These are phyloP conservation scores for Rutstroemia sp. DNA, from an alignment of 2,329 filamentous ascomycete genomes.

Conservation along the genomic window DNA sequence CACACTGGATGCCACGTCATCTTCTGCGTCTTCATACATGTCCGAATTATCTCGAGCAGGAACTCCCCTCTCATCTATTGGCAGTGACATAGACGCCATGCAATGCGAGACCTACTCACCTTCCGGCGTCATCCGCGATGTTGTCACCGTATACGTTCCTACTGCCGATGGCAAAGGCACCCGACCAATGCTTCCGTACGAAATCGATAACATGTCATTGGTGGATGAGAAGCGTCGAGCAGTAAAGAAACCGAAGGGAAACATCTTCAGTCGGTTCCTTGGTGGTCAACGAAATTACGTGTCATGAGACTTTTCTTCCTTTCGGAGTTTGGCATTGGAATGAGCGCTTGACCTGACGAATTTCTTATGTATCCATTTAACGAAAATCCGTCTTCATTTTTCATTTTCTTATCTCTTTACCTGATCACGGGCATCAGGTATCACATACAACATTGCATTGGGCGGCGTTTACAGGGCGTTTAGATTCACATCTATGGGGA, in stretches of 20 bases:
- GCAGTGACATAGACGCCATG: constrained; percentile 19
- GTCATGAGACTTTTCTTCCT: not conserved
- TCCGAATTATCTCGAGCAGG: constrained; percentile 24
- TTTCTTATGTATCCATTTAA: constrained; percentile 7
- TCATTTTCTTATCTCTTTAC: not conserved
- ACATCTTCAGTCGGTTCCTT: constrained; percentile 25
- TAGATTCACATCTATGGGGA: not conserved
- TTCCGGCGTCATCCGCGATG: constrained; percentile 18
- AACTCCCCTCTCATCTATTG: constrained; percentile 30
- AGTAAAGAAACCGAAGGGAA: constrained; percentile 23
- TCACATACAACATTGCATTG: constrained; percentile 1
- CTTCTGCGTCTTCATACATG: constrained; percentile 29
- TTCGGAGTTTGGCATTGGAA: not conserved
- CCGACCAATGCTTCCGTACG: constrained; percentile 25
- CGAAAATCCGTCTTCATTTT: not conserved
- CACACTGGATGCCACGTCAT: constrained; percentile 24
- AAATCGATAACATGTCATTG: constrained; percentile 23
- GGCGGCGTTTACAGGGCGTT: constrained; percentile 8
- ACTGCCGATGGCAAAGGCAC: constrained; percentile 13
- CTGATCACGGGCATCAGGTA: not conserved
- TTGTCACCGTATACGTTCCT: constrained; percentile 22
- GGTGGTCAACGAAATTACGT: constrained; percentile 5
- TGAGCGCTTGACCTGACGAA: constrained; percentile 1
- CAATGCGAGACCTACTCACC: constrained; percentile 7
- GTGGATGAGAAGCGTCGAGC: constrained; percentile 17